Evolutionary conservation across 139 green algal species (phyloP).

Genomic region (Bryopsis sp.): DNA sequence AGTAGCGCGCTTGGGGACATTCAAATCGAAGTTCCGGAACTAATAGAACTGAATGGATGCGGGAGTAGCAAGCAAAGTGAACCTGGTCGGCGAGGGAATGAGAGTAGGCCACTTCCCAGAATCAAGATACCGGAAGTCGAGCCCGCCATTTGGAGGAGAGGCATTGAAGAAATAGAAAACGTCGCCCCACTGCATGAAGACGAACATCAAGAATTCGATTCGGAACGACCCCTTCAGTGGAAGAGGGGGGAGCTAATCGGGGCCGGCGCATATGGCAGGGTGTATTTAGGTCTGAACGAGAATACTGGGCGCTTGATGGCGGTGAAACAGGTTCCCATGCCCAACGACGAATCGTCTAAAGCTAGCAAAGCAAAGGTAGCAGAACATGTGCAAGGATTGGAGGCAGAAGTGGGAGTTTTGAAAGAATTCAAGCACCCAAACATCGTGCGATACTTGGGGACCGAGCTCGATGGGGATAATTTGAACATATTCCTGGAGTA

Average conservation of each 20-base stretch:
- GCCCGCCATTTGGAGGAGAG: too few species aligned
- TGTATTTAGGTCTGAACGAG: conserved; percentile 82
- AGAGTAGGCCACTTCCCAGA: too few species aligned
- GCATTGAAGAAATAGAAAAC: too few species aligned
- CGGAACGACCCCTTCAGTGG: conserved; percentile 52
- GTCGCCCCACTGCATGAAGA: too few species aligned
- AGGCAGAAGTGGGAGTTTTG: conserved; percentile 79
- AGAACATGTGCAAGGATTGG: conserved; percentile 63
- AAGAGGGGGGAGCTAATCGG: conserved; percentile 80
- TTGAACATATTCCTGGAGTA: conserved; percentile 98
- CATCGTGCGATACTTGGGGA: conserved; percentile 93
- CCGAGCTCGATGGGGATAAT: conserved; percentile 46
- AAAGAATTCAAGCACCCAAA: conserved; percentile 73
- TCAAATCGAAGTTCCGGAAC: too few species aligned
- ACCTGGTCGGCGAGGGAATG: too few species aligned
- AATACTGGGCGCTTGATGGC: conserved; percentile 86
- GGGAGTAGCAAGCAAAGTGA: too few species aligned
- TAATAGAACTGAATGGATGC: too few species aligned
- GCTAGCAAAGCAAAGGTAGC: conserved; percentile 33
- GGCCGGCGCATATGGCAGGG: conserved; percentile 81
- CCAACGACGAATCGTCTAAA: background rate
- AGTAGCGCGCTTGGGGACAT: too few species aligned
- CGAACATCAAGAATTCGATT: background rate
- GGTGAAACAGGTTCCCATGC: conserved; percentile 80
- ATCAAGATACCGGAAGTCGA: too few species aligned